phyloP scores from a whole-genome alignment of 192 early-diverging fungal genomes.

The Coemansia sp. region DNA sequence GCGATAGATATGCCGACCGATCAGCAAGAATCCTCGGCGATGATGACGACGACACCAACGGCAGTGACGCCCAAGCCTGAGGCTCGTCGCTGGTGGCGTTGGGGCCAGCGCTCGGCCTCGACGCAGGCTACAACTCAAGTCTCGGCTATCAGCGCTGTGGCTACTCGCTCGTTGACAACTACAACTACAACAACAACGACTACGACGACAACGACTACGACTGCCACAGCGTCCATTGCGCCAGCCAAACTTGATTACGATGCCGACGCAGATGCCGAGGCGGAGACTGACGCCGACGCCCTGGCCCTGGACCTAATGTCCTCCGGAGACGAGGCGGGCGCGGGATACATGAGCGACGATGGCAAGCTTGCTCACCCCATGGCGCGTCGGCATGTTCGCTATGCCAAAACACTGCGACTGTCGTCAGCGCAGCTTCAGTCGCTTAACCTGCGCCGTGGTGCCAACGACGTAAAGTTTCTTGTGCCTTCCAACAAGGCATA shows the following conservation, averaged over 20 bases:
- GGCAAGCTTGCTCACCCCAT: constrained; percentile 26
- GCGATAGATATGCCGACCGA: neutral
- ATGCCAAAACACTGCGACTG: constrained; percentile 89
- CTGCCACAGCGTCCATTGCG: neutral
- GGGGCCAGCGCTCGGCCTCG: constrained; percentile 31
- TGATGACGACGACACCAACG: neutral
- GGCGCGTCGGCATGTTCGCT: constrained; percentile 50
- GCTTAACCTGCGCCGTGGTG: constrained; percentile 80
- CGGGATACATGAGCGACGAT: constrained; percentile 47
- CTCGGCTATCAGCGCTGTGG: constrained; percentile 2
- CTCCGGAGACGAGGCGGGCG: constrained; percentile 23
- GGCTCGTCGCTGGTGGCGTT: constrained; percentile 49
- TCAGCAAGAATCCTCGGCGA: neutral
- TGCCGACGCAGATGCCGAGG: neutral
- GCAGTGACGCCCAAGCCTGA: constrained; percentile 19
- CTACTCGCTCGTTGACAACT: neutral
- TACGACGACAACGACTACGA: no score
- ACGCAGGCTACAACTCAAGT: constrained; percentile 10
- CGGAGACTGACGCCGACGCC: constrained; percentile 11
- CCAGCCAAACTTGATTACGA: neutral
- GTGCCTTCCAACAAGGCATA: constrained; percentile 76
- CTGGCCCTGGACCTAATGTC: constrained; percentile 13
- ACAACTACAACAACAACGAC: neutral
- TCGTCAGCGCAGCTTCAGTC: constrained; percentile 89
- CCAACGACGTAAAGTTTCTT: constrained; percentile 89